Conservation (phyloP, 2,329 filamentous ascomycete genomes). For the Diplodia sapinea region DNA sequence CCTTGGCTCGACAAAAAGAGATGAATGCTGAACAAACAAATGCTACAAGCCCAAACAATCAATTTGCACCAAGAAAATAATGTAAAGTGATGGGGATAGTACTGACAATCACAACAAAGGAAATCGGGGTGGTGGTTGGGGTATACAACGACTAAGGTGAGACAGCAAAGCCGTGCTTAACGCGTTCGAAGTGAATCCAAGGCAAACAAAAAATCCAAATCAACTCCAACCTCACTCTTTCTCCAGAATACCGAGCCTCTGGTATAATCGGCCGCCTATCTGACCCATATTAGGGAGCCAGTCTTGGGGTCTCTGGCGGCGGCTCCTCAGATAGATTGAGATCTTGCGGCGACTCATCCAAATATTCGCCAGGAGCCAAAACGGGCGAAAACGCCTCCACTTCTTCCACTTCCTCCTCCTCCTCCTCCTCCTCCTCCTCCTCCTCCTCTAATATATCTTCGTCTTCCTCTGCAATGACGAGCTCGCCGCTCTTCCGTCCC, state of each 20-base stretch:
- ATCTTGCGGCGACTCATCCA: conserved; percentile 28
- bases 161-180: conserved; percentile 15
- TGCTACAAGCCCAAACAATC: conserved; percentile 3
- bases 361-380: conserved; percentile 39
- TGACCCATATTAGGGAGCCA: conserved; percentile 1
- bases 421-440: conserved; percentile 37
- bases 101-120: conserved; percentile 11
- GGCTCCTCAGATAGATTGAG: conserved; percentile 26
- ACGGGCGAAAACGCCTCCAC: conserved; percentile 31
- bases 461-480: conserved; percentile 63
- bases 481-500: conserved; percentile 73
- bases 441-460: conserved; percentile 43
- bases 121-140: conserved; percentile 20
- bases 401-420: conserved; percentile 34
- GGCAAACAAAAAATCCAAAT: conserved; percentile 18
- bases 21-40: not conserved
- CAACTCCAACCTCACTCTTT: conserved; percentile 12
- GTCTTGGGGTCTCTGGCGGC: conserved; percentile 19
- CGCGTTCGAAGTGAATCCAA: conserved; percentile 17
- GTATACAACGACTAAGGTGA: conserved; percentile 29
- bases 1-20: not conserved
- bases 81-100: not conserved
- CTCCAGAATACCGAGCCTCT: not conserved
- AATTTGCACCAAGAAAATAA: conserved; percentile 13
- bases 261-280: not conserved